Evolutionary conservation across 1,139 yeast species (phyloP), one percentile per base, ranked within the genome.

Genomic region (Taphrina populina): DNA sequence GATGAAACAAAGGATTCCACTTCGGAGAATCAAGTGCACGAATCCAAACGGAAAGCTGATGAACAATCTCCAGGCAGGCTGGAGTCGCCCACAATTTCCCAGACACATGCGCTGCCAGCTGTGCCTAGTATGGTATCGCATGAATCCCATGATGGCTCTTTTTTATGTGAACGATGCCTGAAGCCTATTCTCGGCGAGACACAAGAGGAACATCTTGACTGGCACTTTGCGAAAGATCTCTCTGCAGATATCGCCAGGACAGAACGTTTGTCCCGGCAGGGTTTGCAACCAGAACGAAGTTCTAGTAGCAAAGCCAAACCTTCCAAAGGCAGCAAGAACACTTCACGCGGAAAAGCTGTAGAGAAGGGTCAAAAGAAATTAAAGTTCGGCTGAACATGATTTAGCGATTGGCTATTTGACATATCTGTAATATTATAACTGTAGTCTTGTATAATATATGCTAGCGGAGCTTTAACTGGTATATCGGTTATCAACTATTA

Each of bases 141-240:
- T 13, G 11, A 20, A 4, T 37, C 43, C 1, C 29, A 20, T 21
- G 53, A 47, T 36, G 54, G 54, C 21, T 49, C 54, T 3, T 49
- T 49, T 35, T 21, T 13, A 4, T 49, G 54, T 41, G 33, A 21
- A 2, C 26, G 46, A 39, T 49, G 54, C 27, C 21, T n/a, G 10
- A 52, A 59, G 15, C 41, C 54, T 2, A 58, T 67, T 10, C 30
- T 54, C 0, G 30, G 57, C 0, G 62, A 56, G 8, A 62, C 64
- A 3, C 52, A 61, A 19, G 64, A 56, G 8, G 73, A 71, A 51
- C 76, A 73, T 57, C 58, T 53, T 7, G 76, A 73, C 56, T 73
- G 73, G 72, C 76, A 73, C 55, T 66, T 66, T 58, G 76, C 76
- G 1, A 63, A 27, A 74, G 79, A 53, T 71, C 78, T 59, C 70